phyloP scores from a whole-genome alignment of 768 basidiomycete genomes.

The Xanthoconium stramineum region DNA sequence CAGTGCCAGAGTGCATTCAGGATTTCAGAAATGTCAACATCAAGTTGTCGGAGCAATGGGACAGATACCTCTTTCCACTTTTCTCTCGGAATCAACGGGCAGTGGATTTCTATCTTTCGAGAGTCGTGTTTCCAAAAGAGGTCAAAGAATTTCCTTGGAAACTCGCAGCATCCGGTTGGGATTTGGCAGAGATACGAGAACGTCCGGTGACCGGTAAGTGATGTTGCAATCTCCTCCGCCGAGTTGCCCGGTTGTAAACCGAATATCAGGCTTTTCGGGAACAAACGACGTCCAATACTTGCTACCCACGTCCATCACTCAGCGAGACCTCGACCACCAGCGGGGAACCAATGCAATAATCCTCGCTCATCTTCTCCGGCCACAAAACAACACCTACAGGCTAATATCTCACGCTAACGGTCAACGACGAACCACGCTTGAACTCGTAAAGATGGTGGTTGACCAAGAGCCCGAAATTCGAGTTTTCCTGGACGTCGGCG shows the following conservation, averaged over 20 bases:
- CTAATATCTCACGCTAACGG: conserved; percentile 8
- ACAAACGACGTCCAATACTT: conserved; percentile 39
- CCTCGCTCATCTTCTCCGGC: conserved; percentile 7
- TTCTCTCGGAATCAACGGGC: background rate
- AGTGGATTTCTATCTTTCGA: background rate
- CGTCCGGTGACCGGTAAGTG: background rate
- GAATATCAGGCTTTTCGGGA: conserved; percentile 40
- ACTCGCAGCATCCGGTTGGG: background rate
- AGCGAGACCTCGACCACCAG: background rate
- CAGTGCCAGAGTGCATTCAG: too few species aligned
- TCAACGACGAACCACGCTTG: background rate
- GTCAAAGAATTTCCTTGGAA: background rate
- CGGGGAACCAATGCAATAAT: conserved; percentile 43
- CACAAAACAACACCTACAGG: conserved; percentile 38
- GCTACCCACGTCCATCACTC: background rate
- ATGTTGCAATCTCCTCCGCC: too few species aligned
- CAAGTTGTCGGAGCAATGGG: too few species aligned
- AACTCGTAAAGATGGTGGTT: background rate
- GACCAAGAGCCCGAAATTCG: background rate
- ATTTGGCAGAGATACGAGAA: background rate
- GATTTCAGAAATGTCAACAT: too few species aligned
- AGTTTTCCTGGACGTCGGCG: background rate
- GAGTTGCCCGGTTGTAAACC: background rate
- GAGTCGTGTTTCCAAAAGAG: background rate
- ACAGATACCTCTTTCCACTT: background rate